Conservation (phyloP, 2,329 filamentous ascomycete genomes). For the Graphilbum sp. region DNA sequence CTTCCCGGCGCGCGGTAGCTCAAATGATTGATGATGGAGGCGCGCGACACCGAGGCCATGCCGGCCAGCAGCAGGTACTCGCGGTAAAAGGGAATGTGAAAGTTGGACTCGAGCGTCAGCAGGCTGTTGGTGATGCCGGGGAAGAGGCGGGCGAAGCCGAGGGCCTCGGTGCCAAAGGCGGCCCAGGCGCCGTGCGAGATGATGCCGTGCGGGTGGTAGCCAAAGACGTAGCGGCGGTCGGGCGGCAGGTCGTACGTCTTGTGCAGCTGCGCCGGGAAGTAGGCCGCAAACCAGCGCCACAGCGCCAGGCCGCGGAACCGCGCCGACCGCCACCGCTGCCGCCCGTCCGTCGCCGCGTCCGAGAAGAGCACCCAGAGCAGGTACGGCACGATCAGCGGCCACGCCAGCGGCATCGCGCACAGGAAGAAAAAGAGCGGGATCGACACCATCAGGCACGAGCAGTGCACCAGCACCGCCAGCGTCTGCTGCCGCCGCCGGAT, state of each 20-base stretch:
- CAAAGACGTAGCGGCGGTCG: conserved; percentile 86
- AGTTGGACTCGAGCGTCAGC: conserved; percentile 89
- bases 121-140: conserved; percentile 91
- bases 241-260: conserved; percentile 65
- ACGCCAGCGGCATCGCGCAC: conserved; percentile 79
- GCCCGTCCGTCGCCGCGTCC: conserved; percentile 59
- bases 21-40: conserved; percentile 80
- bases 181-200: conserved; percentile 93
- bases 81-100: conserved; percentile 81
- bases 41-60: conserved; percentile 73
- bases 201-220: conserved; percentile 90
- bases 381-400: conserved; percentile 65
- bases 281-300: conserved; percentile 82
- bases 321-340: conserved; percentile 56
- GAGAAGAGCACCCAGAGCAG: conserved; percentile 72
- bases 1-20: no score
- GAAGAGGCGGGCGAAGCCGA: conserved; percentile 76
- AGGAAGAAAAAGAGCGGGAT: conserved; percentile 78
- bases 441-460: conserved; percentile 50
- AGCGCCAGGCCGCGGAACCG: conserved; percentile 56
- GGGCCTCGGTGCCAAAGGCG: conserved; percentile 76
- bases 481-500: conserved; percentile 60
- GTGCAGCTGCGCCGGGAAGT: conserved; percentile 81
- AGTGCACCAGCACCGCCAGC: conserved; percentile 59
- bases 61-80: conserved; percentile 89